Base-by-base conservation (phyloP, 345 rosid genomes). In the Camelina hispida region DNA sequence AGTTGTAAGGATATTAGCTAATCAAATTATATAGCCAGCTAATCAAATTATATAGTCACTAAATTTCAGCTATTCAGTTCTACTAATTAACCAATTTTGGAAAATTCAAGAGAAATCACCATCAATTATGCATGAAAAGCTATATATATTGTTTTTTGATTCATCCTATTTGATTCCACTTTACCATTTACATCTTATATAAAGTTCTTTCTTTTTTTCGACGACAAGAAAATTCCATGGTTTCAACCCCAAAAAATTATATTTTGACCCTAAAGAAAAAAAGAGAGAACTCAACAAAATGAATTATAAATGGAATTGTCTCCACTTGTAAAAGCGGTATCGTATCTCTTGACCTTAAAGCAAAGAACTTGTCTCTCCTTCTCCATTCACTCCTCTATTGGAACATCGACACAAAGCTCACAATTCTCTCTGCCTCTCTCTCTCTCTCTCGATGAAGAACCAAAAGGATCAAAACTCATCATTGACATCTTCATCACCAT, bases 291-390 rank as follows among this genome's bases (percentile, higher is more conserved):
- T 14, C 20, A 22, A 17, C 43, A n/a, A 20, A 14, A 35, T 23
- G 34, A 16, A 7, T n/a, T 44, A 60, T 28, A 60, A 22, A 76
- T 54, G 32, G 14, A 69, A 61, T 53, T 17, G 17, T 52, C 59
- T 69, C 75, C 80, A 62, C 70, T 69, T 76, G 70, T 58, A 40
- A 71, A 77, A 77, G 77, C 18, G 50, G 68, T 38, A 20, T 57
- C 16, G 80, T 64, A 78, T 79, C 67, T 76, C 84, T 79, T 82
- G 78, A 43, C 76, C 60, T 62, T 71, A 72, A 82, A 82, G 84
- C 73, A 82, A 75, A 79, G 82, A 81, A 78, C 75, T 78, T 72
- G 52, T 52, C 51, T 48, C 65, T 78, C 68, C 58, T 40, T 60
- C 68, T 78, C 73, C 61, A 63, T 68, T 10, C n/a, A 70, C 6